These are phyloP conservation scores for Gracilaria gracilis DNA, from an alignment of 23 red algal genomes.

Conservation along the genomic window DNA sequence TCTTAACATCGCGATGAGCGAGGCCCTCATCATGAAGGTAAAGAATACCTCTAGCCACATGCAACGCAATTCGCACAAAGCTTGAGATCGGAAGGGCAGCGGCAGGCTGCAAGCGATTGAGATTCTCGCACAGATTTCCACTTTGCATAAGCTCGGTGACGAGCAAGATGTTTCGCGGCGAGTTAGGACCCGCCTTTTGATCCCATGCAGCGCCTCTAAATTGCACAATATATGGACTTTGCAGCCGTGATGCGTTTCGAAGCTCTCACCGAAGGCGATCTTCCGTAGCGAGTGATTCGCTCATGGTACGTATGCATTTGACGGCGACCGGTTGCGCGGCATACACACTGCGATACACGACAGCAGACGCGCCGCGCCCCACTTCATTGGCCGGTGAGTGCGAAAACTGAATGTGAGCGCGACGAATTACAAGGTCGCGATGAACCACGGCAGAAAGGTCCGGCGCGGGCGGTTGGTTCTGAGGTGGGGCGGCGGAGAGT, in stretches of 20 bases:
- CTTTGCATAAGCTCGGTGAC: constrained; percentile 84
- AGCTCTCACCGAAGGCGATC: constrained; percentile 77
- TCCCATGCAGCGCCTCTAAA: constrained; percentile 77
- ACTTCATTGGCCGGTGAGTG: constrained; percentile 54
- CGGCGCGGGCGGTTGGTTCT: constrained; percentile 30
- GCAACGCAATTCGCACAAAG: constrained; percentile 72
- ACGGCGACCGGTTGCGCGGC: constrained; percentile 47
- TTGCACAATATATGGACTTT: constrained; percentile 61
- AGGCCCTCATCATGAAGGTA: constrained; percentile 74
- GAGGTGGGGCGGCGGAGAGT: background rate
- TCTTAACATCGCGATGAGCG: constrained; percentile 88
- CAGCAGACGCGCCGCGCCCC: constrained; percentile 44
- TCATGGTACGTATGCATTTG: constrained; percentile 73
- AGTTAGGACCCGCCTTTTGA: constrained; percentile 46
- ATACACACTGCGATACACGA: constrained; percentile 61
- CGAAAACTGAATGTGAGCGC: constrained; percentile 47
- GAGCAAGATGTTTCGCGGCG: constrained; percentile 63
- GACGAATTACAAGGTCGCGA: constrained; percentile 56
- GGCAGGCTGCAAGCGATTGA: constrained; percentile 27
- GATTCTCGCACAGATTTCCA: constrained; percentile 76
- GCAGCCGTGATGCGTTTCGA: constrained; percentile 50
- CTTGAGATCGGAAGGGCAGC: constrained; percentile 14
- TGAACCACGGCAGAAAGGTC: constrained; percentile 63
- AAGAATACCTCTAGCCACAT: constrained; percentile 65
- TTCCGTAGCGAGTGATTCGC: constrained; percentile 53